phyloP scores from a whole-genome alignment of 2,329 filamentous ascomycete genomes.

The Aspergillus quadrilineatus region DNA sequence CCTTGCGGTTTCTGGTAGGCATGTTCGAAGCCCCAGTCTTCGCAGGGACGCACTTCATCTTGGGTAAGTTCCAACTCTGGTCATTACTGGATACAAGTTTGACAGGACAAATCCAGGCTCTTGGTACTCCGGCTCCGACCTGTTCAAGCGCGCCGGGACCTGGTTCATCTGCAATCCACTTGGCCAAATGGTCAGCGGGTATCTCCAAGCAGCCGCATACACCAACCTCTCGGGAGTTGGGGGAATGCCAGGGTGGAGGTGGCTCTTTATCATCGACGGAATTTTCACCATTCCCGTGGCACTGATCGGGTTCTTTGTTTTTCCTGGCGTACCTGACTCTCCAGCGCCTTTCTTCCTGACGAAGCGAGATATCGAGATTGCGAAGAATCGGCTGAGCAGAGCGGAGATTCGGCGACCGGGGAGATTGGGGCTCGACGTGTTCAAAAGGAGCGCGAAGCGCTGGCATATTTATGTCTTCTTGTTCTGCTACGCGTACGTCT shows the following conservation, averaged over 20 bases:
- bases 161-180: constrained; percentile 56
- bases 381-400: constrained; percentile 31
- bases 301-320: constrained; percentile 53
- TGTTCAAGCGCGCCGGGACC: constrained; percentile 56
- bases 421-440: constrained; percentile 45
- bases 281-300: constrained; percentile 58
- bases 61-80: constrained; percentile 18
- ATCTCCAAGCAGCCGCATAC: constrained; percentile 56
- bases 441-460: constrained; percentile 47
- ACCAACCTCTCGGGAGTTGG: constrained; percentile 51
- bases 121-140: constrained; percentile 47
- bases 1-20: constrained; percentile 35
- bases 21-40: constrained; percentile 36
- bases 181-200: constrained; percentile 59
- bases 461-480: constrained; percentile 56
- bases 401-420: constrained; percentile 38
- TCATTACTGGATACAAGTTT: not conserved
- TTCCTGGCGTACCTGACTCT: constrained; percentile 43
- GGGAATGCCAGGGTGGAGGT: constrained; percentile 54
- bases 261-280: constrained; percentile 60
- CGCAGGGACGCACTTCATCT: constrained; percentile 35
- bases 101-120: constrained; percentile 21
- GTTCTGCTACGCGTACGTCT: constrained; percentile 48
- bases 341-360: constrained; percentile 43
- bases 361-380: constrained; percentile 36